Evolutionary conservation across 169 alveolate genomes (phyloP), one percentile per base, ranked within the genome.

Genomic region (Cryptosporidium ubiquitum): DNA sequence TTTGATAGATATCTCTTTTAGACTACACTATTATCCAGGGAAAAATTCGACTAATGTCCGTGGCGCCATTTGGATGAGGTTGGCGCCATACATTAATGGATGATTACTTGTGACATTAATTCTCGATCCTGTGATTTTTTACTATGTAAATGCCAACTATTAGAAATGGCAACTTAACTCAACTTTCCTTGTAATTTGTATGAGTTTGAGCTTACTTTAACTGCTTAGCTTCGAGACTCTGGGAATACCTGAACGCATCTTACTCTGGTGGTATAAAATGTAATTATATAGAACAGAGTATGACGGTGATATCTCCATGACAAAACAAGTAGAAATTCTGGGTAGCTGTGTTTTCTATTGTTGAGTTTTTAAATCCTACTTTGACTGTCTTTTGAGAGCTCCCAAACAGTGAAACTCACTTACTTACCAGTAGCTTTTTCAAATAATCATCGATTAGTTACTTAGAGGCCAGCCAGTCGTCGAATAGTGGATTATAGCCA

Each of bases 31-130:
- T 20, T 70, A 47, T 47, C 47, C 84, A 2, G 14, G 60, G 84
- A 47, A 49, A 70, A 70, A 70, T 69, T 69, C 84, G 84, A 69
- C 84, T 49, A 70, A 47, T 40, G 7, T 10, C 1, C 2, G 35
- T 68, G 51, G 61, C 79, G 79, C 79, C 79, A 47, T 47, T 40
- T 14, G 18, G 12, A 55, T 23, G 29, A n/a, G n/a, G n/a, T n/a
- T 23, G 18, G 37, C 66, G 66, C 66, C 66, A 4, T 18, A 7
- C 16, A 55, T n/a, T 55, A 55, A 55, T 55, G 66, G 66, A 20
- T 20, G 37, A 23, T 55, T 55, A 47, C 16, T 47, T 47, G n/a
- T 47, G 23, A 14, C 12, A 6, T 18, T 5, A 47, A 14, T 47
- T 47, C 55, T 6, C 20, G 1, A 47, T 47, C 14, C 3, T 0